These are phyloP conservation scores for Apiospora saccharicola DNA, from an alignment of 2,329 filamentous ascomycete genomes.

Conservation along the genomic window DNA sequence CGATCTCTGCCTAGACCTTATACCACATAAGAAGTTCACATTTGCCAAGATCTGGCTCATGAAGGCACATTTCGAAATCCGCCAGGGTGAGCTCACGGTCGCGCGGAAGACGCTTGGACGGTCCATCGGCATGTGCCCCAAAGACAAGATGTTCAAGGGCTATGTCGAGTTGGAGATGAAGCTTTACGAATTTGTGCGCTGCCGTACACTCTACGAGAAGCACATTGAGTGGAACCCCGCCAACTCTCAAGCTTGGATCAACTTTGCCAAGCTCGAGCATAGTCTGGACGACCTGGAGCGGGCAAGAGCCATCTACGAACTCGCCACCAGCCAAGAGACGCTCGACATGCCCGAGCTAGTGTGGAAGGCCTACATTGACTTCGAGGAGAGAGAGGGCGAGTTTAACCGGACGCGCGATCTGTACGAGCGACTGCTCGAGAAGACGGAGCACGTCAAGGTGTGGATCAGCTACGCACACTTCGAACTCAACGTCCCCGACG, in stretches of 20 bases:
- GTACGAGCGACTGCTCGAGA: constrained; percentile 89
- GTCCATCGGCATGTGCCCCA: constrained; percentile 92
- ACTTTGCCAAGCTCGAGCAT: constrained; percentile 91
- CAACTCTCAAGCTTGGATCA: constrained; percentile 95
- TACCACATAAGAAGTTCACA: constrained; percentile 96
- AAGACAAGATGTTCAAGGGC: constrained; percentile 92
- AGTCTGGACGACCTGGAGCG: constrained; percentile 90
- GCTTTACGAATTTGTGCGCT: constrained; percentile 92
- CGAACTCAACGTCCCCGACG: constrained; percentile 91
- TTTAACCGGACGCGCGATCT: constrained; percentile 82
- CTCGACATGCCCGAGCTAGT: constrained; percentile 97
- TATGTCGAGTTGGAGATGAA: constrained; percentile 94
- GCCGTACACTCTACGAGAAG: constrained; percentile 91
- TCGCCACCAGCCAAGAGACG: constrained; percentile 81
- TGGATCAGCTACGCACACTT: constrained; percentile 99
- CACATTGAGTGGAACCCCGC: constrained; percentile 90
- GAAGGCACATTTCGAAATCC: constrained; percentile 91
- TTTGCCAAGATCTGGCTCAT: constrained; percentile 97
- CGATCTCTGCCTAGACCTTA: constrained; percentile 82
- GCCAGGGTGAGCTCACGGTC: constrained; percentile 79
- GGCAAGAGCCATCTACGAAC: constrained; percentile 88
- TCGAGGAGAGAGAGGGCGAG: constrained; percentile 94
- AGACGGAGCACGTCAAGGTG: constrained; percentile 99
- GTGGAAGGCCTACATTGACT: constrained; percentile 99
- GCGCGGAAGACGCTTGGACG: constrained; percentile 90